phyloP scores from a whole-genome alignment of 2,329 filamentous ascomycete species.

The Alternaria burnsii region DNA sequence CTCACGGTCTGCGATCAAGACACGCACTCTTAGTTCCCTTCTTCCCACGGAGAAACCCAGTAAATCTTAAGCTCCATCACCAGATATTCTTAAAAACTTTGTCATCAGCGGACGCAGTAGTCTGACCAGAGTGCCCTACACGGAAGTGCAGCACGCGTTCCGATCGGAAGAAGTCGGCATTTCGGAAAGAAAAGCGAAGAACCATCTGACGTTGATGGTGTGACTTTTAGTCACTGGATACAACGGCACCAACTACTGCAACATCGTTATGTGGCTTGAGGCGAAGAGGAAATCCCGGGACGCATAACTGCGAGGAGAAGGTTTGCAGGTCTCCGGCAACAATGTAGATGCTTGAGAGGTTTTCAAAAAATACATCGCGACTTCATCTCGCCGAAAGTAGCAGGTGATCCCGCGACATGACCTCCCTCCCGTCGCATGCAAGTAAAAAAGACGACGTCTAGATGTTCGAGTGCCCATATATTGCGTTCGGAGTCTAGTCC shows the following conservation, averaged over 20 bases:
- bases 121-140: background rate
- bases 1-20: background rate
- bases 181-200: background rate
- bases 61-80: background rate
- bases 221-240: background rate
- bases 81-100: background rate
- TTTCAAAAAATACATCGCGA: too few species aligned
- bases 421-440: background rate
- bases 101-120: background rate
- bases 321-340: too few species aligned
- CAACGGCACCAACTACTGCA: background rate
- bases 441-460: too few species aligned
- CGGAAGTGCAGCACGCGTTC: background rate
- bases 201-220: background rate
- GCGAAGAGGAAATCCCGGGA: accelerated
- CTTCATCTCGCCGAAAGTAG: too few species aligned
- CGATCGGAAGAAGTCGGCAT: conserved; percentile 4
- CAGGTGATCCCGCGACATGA: background rate
- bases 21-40: background rate
- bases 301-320: too few species aligned
- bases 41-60: background rate
- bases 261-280: background rate
- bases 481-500: background rate
- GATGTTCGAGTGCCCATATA: background rate
- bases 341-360: too few species aligned